Conservation (phyloP, 345 rosid genomes). For the Firmiana major region DNA sequence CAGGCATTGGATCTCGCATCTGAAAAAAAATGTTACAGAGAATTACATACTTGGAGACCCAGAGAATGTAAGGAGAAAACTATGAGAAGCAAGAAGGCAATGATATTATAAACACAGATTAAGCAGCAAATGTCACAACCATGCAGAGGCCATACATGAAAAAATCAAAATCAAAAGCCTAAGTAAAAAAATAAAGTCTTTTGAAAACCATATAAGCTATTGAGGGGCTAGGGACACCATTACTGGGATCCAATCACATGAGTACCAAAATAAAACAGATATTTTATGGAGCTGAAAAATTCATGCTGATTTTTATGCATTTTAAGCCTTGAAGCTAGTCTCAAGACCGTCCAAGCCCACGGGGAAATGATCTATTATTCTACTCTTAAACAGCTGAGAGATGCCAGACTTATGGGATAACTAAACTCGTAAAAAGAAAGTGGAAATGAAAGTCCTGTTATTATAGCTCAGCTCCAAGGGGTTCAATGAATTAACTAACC, state of each 20-base stretch:
- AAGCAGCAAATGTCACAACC: background rate
- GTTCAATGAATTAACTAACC: slow-evolving; percentile 43
- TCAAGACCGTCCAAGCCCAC: background rate
- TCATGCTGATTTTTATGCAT: background rate
- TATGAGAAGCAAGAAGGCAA: background rate
- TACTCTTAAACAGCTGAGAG: background rate
- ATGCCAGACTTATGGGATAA: background rate
- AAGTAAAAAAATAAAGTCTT: background rate
- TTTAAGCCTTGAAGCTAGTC: background rate
- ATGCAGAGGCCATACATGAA: background rate
- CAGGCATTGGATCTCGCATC: slow-evolving; percentile 97
- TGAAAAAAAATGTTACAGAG: slow-evolving; percentile 28
- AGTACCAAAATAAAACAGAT: background rate
- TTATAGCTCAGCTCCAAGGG: background rate
- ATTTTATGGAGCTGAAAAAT: background rate
- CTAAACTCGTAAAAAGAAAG: background rate
- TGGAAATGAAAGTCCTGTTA: background rate
- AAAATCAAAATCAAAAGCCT: background rate
- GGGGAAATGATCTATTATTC: background rate
- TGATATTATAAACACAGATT: background rate
- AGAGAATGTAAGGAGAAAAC: background rate
- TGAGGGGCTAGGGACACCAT: background rate
- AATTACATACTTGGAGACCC: background rate
- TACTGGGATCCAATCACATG: background rate
- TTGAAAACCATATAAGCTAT: background rate